A percentile compares a stretch with the other conserved stretches of the same genome.
These are phyloP conservation scores for Naganishia kalamii DNA, from an alignment of 768 basidiomycete genomes.

Conservation along the genomic window DNA sequence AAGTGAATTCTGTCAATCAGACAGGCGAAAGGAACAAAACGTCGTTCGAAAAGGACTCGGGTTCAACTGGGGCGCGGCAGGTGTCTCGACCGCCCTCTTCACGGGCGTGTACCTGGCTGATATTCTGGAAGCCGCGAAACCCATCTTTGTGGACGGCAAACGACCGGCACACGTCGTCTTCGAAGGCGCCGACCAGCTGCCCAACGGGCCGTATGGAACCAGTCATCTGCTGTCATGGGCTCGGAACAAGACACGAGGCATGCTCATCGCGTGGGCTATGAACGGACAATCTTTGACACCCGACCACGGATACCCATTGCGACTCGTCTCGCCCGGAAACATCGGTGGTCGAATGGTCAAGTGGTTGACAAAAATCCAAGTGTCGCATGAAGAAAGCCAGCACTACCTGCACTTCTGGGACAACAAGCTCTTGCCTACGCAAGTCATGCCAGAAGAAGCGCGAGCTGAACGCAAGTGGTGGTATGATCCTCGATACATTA, in stretches of 20 bases:
- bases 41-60: constrained; percentile 54
- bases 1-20: background rate
- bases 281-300: constrained; percentile 58
- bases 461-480: constrained; percentile 53
- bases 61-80: constrained; percentile 34
- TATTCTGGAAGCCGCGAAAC: constrained; percentile 52
- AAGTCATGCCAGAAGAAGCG: constrained; percentile 54
- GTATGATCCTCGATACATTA: constrained; percentile 41
- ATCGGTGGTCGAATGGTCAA: constrained; percentile 58
- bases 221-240: constrained; percentile 53
- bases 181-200: constrained; percentile 57
- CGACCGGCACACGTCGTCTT: constrained; percentile 55
- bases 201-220: constrained; percentile 61
- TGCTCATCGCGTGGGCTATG: constrained; percentile 58
- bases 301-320: constrained; percentile 63
- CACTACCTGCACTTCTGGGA: constrained; percentile 54
- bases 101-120: constrained; percentile 59
- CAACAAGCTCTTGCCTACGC: constrained; percentile 60
- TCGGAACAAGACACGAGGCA: constrained; percentile 50
- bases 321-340: constrained; percentile 59
- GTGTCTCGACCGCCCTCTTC: constrained; percentile 55
- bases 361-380: constrained; percentile 58
- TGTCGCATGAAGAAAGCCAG: constrained; percentile 53
- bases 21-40: constrained; percentile 63
- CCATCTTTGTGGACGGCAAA: constrained; percentile 34